phyloP scores from a whole-genome alignment of 495 filamentous ascomycete genomes.

The Tuber calosporum region DNA sequence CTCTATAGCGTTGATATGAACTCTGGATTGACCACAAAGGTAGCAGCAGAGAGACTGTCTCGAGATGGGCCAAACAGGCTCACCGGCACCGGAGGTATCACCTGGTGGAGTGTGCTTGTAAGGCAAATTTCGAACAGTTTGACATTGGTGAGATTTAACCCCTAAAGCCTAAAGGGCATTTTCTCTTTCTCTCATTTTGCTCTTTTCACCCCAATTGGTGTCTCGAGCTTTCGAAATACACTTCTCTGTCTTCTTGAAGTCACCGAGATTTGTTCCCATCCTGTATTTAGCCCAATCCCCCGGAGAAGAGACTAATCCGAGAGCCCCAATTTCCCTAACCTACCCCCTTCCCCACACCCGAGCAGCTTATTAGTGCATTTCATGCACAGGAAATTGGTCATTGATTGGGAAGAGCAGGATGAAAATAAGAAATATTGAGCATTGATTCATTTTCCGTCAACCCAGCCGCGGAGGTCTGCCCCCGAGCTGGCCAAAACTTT shows the following conservation, averaged over 20 bases:
- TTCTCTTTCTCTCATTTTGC: conserved; percentile 17
- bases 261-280: conserved; percentile 11
- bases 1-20: conserved; percentile 30
- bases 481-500: conserved; percentile 25
- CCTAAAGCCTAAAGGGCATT: conserved; percentile 11
- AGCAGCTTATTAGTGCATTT: conserved; percentile 29
- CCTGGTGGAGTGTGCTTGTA: conserved; percentile 51
- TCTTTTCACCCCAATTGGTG: conserved; percentile 8
- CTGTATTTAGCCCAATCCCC: conserved; percentile 12
- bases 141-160: conserved; percentile 40
- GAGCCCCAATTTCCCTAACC: conserved; percentile 10
- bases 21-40: conserved; percentile 31
- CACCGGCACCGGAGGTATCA: conserved; percentile 49
- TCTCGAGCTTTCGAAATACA: neutral
- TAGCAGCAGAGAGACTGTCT: conserved; percentile 41
- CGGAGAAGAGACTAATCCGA: conserved; percentile 42
- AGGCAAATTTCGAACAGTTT: conserved; percentile 53
- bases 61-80: conserved; percentile 51
- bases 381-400: conserved; percentile 14
- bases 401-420: conserved; percentile 9
- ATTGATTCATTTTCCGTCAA: conserved; percentile 17
- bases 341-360: conserved; percentile 15
- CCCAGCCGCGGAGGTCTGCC: conserved; percentile 32
- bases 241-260: conserved; percentile 10
- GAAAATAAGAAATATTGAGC: conserved; percentile 20